Evolutionary conservation across 352 stramenopile genomes (phyloP), one percentile per base, ranked within the genome.

Genomic region (Phytophthora melonis): DNA sequence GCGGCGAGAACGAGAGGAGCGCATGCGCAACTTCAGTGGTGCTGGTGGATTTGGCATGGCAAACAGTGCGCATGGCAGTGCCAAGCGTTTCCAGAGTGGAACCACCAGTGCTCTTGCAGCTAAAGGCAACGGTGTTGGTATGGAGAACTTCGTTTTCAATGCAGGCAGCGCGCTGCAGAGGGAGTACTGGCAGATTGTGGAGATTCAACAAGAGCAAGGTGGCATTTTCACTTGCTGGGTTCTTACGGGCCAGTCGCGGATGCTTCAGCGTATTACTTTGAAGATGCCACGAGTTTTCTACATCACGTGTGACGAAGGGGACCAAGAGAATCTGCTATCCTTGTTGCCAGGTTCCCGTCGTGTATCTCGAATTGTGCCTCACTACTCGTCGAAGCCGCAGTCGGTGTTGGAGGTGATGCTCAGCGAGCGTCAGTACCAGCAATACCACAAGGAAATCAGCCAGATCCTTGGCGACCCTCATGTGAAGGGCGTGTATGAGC

Each of bases 201-300:
- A 95, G 67, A 88, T 95, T 61, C 83, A 91, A 63, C 86, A 87
- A 50, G 87, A 94, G n/a, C 74, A 82, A 52, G 78, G 79, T 47
- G 97, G 97, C 34, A 84, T 92, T 13, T 98, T 99, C 63, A 91
- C 93, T 25, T 88, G 98, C n/a, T 99, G 96, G 93, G 94, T 98
- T n/a, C 91, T 99, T 74, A 97, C 98, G 25, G 83, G 73, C 8
- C 79, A 91, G 16, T 90, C 87, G 16, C 86, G 90, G 47, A 80
- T 92, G 72, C 79, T 93, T 3, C 84, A 93, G 62, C 83, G 87
- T 41, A 89, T 93, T 61, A 91, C 87, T 14, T 50, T 93, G 10
- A 91, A 91, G 58, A 79, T 93, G 58, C 87, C 87, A n/a, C 79
- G 84, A 0, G 52, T 88, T n/a, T 88, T 93, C 58, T 91, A 90